Conservation (phyloP, 768 basidiomycete genomes). For the Hortiboletus campestris region DNA sequence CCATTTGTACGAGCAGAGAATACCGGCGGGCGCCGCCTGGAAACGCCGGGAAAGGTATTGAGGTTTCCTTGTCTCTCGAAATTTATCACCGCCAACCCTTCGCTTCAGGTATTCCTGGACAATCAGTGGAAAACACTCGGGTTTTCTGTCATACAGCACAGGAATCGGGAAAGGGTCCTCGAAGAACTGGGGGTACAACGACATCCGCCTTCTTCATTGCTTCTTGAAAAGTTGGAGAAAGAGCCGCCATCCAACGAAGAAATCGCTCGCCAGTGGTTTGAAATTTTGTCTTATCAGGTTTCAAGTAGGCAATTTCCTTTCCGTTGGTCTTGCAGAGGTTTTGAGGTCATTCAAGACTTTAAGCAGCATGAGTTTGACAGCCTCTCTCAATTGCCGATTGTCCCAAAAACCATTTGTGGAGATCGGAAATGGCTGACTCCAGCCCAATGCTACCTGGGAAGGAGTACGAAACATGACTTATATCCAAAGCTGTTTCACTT, state of each 20-base stretch:
- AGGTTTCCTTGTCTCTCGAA: conserved; percentile 35
- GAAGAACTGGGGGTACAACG: conserved; percentile 63
- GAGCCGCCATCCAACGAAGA: conserved; percentile 51
- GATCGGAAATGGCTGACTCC: conserved; percentile 45
- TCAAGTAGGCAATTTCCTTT: conserved; percentile 40
- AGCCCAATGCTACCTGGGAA: conserved; percentile 64
- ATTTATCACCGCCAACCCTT: not conserved
- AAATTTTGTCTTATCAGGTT: conserved; percentile 55
- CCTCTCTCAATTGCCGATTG: conserved; percentile 56
- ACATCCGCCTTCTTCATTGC: conserved; percentile 57
- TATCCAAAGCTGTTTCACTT: conserved; percentile 68
- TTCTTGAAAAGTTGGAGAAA: conserved; percentile 55
- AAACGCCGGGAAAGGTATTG: not conserved
- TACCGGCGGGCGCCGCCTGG: not conserved
- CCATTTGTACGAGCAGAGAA: conserved; percentile 2
- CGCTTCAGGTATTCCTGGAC: conserved; percentile 1
- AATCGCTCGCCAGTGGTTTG: conserved; percentile 63
- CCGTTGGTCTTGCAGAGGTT: not conserved
- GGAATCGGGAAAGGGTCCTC: conserved; percentile 43
- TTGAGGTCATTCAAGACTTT: conserved; percentile 46
- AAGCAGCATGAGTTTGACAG: conserved; percentile 46
- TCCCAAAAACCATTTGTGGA: conserved; percentile 26
- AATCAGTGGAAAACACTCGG: conserved; percentile 56
- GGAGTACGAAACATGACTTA: conserved; percentile 44
- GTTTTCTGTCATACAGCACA: conserved; percentile 62